Evolutionary conservation across 2,329 filamentous ascomycete genomes (phyloP), one percentile per base, ranked within the genome.

Genomic region (Stachybotrys chlorohalonatus): DNA sequence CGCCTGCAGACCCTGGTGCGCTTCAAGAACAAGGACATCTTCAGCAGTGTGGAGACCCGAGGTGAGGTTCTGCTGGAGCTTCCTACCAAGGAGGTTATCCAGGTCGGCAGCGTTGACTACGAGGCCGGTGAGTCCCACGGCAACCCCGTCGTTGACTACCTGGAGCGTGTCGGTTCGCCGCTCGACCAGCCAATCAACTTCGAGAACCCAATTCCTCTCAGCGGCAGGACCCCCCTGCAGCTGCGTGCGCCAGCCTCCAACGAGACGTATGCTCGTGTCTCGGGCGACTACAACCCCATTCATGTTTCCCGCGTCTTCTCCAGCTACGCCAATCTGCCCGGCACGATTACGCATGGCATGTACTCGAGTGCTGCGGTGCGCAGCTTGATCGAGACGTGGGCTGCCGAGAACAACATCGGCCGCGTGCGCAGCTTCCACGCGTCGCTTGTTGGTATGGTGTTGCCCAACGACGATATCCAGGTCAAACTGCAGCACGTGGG

Each of bases 291-390:
- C 82, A 99, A 99, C 74, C 94, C 94, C 30, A 99, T 99, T 59
- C 94, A 99, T 78, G 94, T 99, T 49, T 96, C 94, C 11, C 88
- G 94, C 55, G 90, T 96, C 54, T 99, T 99, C 75, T 89, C 94
- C 36, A 90, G 85, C 74, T 99, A 97, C 66, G 95, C 94, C 69
- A 94, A 92, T 70, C 81, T 99, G 15, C 92, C 92, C 1, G 95
- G 94, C 52, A 99, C 94, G 49, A 99, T 99, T 67, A 99, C 94
- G 1, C 94, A 99, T 69, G 94, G 94, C 69, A 99, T 99, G 94
- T 99, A 97, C 80, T 95, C 93, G 1, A 97, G 93, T 72, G 94
- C 94, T 61, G 90, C 94, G 45, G 94, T 99, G 31, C 87, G 95
- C 65, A 95, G 91, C 68, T 78, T 99, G 53, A 92, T 99, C 7